These are phyloP conservation scores for Pleurotus djamor DNA, from an alignment of 768 basidiomycete genomes.

Conservation along the genomic window DNA sequence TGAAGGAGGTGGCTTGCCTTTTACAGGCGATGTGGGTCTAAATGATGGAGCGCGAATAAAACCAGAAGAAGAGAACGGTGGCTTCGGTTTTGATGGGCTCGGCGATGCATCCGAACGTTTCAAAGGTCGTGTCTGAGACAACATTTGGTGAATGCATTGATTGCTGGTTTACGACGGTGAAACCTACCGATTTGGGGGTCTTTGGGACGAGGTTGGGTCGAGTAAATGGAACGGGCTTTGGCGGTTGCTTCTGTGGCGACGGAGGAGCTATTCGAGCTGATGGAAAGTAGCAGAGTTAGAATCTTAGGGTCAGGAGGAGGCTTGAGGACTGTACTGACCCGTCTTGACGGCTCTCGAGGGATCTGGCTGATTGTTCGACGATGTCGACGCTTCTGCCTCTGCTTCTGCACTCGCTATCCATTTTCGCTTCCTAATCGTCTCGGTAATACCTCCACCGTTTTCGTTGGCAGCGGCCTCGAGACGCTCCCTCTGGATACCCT, in stretches of 20 bases:
- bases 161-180: neutral
- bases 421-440: constrained; percentile 71
- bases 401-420: constrained; percentile 68
- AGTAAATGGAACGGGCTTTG: constrained; percentile 48
- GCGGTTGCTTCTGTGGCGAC: constrained; percentile 58
- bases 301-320: constrained; percentile 8
- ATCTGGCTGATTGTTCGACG: constrained; percentile 16
- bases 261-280: constrained; percentile 43
- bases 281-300: neutral
- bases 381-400: constrained; percentile 36
- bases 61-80: constrained; percentile 32
- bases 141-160: neutral
- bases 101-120: constrained; percentile 26
- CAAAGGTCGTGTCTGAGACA: neutral
- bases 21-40: constrained; percentile 35
- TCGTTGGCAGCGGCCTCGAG: constrained; percentile 50
- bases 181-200: constrained; percentile 39
- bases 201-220: constrained; percentile 38
- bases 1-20: constrained; percentile 30
- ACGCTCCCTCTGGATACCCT: constrained; percentile 65
- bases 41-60: constrained; percentile 12
- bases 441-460: constrained; percentile 56
- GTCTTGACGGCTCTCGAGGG: constrained; percentile 51
- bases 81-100: constrained; percentile 45
- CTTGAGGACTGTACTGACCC: constrained; percentile 37